Conservation (phyloP, 768 basidiomycete species). For the Rhodotorula toruloides region DNA sequence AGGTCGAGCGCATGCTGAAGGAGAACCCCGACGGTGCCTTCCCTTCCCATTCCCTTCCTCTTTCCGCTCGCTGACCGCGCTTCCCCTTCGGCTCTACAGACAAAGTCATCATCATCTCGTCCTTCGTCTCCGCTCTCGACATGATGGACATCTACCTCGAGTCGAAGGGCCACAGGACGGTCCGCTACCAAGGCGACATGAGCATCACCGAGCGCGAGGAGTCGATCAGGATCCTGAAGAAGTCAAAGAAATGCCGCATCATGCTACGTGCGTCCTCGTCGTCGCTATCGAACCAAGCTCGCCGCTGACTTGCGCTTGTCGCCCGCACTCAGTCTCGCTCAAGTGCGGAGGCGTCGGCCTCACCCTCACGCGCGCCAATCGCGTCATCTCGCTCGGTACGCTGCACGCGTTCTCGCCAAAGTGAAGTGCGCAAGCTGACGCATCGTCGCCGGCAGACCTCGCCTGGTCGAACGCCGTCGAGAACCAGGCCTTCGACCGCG, state of each 20-base stretch:
- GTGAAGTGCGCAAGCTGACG: neutral
- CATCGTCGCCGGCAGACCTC: conserved; percentile 40
- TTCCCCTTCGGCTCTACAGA: neutral
- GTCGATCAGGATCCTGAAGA: conserved; percentile 40
- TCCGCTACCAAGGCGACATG: conserved; percentile 48
- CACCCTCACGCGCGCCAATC: conserved; percentile 56
- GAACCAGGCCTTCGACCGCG: conserved; percentile 46
- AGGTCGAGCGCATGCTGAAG: conserved; percentile 13
- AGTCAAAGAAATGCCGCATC: conserved; percentile 41
- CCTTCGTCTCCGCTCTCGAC: conserved; percentile 64
- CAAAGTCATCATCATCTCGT: conserved; percentile 62
- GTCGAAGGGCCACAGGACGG: conserved; percentile 47
- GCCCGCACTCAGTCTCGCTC: conserved; percentile 41
- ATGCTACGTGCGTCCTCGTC: conserved; percentile 39
- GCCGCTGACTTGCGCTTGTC: neutral
- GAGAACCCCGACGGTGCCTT: conserved; percentile 22
- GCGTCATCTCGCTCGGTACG: conserved; percentile 71
- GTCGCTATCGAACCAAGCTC: neutral
- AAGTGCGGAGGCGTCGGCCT: conserved; percentile 48
- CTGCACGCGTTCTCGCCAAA: neutral
- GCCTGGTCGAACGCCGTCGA: conserved; percentile 48
- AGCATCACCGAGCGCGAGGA: conserved; percentile 43
- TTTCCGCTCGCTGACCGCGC: neutral
- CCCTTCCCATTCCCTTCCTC: neutral
- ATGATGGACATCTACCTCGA: conserved; percentile 61